Evolutionary conservation across 2,329 filamentous ascomycete species (phyloP).

Genomic region (Aspergillus arachidicola): DNA sequence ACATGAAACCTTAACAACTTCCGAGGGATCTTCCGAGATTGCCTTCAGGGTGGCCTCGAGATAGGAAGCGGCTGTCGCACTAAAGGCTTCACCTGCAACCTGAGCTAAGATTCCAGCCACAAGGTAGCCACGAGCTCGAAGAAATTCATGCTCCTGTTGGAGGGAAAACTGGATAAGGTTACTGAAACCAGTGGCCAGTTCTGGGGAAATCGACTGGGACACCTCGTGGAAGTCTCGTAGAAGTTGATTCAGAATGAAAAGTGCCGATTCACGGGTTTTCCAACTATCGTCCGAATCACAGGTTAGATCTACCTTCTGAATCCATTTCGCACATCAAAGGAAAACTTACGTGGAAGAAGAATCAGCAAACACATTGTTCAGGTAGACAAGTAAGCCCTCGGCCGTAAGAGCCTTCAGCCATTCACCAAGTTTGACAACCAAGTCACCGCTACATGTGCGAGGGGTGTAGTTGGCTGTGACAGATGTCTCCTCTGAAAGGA

Average conservation of each 20-base stretch:
- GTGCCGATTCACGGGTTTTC: slow-evolving; percentile 75
- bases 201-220: slow-evolving; percentile 68
- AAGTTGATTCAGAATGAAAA: slow-evolving; percentile 84
- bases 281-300: slow-evolving; percentile 46
- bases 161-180: slow-evolving; percentile 80
- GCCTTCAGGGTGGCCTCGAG: slow-evolving; percentile 68
- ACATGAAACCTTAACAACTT: slow-evolving; percentile 89
- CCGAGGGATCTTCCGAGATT: slow-evolving; percentile 74
- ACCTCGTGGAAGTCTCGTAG: slow-evolving; percentile 81
- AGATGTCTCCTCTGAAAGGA: slow-evolving; percentile 90
- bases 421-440: slow-evolving; percentile 89
- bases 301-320: slow-evolving; percentile 5
- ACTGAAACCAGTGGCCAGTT: slow-evolving; percentile 73
- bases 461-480: slow-evolving; percentile 96
- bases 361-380: slow-evolving; percentile 69
- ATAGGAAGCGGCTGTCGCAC: slow-evolving; percentile 40
- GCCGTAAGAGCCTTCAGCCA: slow-evolving; percentile 78
- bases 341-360: slow-evolving; percentile 37
- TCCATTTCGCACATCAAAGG: not conserved
- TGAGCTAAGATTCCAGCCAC: slow-evolving; percentile 79
- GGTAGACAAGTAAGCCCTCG: slow-evolving; percentile 77
- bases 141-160: slow-evolving; percentile 69
- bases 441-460: slow-evolving; percentile 85
- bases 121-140: slow-evolving; percentile 84
- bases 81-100: slow-evolving; percentile 61